Percentiles rank a stretch among this genome's conserved stretches.
These are phyloP conservation scores for Scedosporium boydii DNA, from an alignment of 2,329 filamentous ascomycete species.

Conservation along the genomic window DNA sequence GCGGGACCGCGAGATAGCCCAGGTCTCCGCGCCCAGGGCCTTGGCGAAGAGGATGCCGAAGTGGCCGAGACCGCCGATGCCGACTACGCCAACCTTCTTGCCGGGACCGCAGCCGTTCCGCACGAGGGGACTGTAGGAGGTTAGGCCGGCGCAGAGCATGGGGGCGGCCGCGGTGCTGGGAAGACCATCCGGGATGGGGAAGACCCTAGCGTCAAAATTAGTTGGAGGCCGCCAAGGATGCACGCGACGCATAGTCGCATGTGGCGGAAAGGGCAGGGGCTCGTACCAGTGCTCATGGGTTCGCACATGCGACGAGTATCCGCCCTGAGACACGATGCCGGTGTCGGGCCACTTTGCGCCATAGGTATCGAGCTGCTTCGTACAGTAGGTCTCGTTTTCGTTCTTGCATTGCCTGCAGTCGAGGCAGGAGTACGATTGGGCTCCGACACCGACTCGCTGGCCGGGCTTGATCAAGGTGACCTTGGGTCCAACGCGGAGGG, in stretches of 20 bases:
- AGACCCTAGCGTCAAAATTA: constrained; percentile 27
- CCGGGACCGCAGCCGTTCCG: constrained; percentile 63
- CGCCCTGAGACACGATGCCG: constrained; percentile 54
- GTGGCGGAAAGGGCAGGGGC: constrained; percentile 14
- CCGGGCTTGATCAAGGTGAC: constrained; percentile 50
- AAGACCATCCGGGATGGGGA: constrained; percentile 65
- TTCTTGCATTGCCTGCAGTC: constrained; percentile 56
- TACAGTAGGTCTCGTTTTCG: constrained; percentile 61
- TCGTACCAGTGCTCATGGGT: constrained; percentile 64
- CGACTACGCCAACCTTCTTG: constrained; percentile 64
- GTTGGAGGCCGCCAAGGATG: background rate
- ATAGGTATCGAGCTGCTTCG: constrained; percentile 51
- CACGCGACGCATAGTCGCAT: constrained; percentile 9
- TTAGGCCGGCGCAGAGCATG: constrained; percentile 76
- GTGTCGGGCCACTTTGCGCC: constrained; percentile 44
- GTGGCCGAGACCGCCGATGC: constrained; percentile 62
- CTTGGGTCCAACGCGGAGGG: constrained; percentile 53
- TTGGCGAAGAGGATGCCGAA: constrained; percentile 58
- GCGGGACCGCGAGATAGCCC: constrained; percentile 45
- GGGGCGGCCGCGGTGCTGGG: constrained; percentile 53
- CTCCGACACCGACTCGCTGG: constrained; percentile 59
- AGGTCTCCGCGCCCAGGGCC: constrained; percentile 47
- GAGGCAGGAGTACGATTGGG: constrained; percentile 56
- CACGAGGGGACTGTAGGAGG: constrained; percentile 65
- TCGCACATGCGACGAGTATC: constrained; percentile 55